phyloP scores from a whole-genome alignment of 768 basidiomycete genomes.

The Tylopilus vinaceipallidus region DNA sequence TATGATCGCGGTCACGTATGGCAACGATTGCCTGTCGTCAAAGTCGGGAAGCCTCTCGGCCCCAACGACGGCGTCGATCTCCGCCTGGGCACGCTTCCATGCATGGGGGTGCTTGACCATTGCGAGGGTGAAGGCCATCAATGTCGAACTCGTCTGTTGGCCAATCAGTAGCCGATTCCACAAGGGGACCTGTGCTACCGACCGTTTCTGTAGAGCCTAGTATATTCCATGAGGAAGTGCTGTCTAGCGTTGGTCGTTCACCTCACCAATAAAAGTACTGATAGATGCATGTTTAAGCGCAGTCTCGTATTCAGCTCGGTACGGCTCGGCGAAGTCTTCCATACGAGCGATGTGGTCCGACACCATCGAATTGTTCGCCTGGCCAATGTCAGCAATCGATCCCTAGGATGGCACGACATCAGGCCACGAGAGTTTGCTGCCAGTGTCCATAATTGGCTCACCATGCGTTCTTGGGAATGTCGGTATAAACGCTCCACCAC shows the following conservation, averaged over 20 bases:
- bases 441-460: too few species aligned
- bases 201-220: too few species aligned
- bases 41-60: background rate
- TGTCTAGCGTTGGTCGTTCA: too few species aligned
- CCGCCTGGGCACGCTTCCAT: background rate
- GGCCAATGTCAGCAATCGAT: too few species aligned
- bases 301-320: background rate
- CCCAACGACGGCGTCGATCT: constrained; percentile 1
- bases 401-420: too few species aligned
- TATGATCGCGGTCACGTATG: background rate
- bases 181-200: too few species aligned
- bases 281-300: constrained; percentile 4
- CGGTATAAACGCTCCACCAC: constrained; percentile 4
- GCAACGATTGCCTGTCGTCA: background rate
- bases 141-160: background rate
- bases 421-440: too few species aligned
- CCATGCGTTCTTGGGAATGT: constrained; percentile 1
- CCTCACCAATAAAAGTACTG: constrained; percentile 8
- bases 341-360: constrained; percentile 9
- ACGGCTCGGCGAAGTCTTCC: constrained; percentile 1
- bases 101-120: background rate
- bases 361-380: constrained; percentile 2
- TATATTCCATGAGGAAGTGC: too few species aligned
- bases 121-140: background rate
- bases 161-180: background rate